A percentile compares a stretch with the other conserved stretches of the same genome.
Conservation (phyloP, 2,329 filamentous ascomycete genomes). For the Dactylellina parvicollis region DNA sequence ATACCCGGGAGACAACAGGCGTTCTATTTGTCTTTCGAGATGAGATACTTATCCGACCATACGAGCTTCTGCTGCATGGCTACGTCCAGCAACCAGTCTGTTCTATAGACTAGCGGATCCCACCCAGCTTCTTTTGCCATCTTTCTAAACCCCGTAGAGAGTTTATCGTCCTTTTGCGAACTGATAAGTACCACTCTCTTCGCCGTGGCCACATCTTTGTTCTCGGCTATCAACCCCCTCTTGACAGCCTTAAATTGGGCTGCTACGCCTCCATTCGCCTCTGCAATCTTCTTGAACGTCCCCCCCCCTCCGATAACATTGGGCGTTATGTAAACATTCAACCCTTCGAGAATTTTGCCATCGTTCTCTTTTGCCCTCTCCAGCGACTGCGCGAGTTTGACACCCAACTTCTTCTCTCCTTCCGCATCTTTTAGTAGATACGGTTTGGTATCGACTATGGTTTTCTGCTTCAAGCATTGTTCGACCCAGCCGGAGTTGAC, state of each 20-base stretch:
- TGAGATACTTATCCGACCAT: constrained; percentile 71
- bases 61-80: constrained; percentile 85
- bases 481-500: constrained; percentile 83
- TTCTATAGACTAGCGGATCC: constrained; percentile 79
- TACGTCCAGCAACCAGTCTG: constrained; percentile 89
- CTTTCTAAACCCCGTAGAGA: constrained; percentile 83
- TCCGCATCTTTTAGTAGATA: constrained; percentile 76
- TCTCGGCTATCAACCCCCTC: constrained; percentile 60
- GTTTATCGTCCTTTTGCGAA: constrained; percentile 72
- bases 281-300: constrained; percentile 84
- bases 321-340: constrained; percentile 85
- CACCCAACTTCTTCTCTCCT: constrained; percentile 75
- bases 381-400: constrained; percentile 75
- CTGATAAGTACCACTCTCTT: constrained; percentile 70
- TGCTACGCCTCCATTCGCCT: constrained; percentile 84
- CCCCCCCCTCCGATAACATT: constrained; percentile 82
- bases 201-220: constrained; percentile 51
- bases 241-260: constrained; percentile 62
- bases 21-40: constrained; percentile 60
- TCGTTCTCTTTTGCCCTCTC: constrained; percentile 78
- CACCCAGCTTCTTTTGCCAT: constrained; percentile 82
- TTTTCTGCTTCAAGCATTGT: constrained; percentile 74
- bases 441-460: constrained; percentile 71
- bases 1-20: constrained; percentile 38
- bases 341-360: constrained; percentile 76